phyloP scores from a whole-genome alignment of 768 basidiomycete genomes.

The Lentinula edodes region DNA sequence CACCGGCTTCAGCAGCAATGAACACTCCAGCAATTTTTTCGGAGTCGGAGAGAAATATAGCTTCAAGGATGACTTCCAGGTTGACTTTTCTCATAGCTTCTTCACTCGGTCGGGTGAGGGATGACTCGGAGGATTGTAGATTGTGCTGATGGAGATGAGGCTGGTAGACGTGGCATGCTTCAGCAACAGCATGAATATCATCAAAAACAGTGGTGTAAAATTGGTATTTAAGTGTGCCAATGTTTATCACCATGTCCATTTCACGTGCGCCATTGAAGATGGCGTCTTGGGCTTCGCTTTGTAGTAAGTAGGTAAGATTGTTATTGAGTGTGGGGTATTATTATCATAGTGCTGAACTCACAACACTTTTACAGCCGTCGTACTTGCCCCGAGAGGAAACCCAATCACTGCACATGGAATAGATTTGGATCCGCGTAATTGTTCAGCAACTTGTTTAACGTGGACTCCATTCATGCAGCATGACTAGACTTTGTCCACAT shows the following conservation, averaged over 20 bases:
- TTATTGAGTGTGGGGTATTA: too few species aligned
- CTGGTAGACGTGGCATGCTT: slow-evolving; percentile 16
- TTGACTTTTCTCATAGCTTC: too few species aligned
- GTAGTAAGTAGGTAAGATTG: not conserved
- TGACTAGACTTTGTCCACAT: slow-evolving; percentile 24
- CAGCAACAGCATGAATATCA: slow-evolving; percentile 35
- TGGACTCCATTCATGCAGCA: slow-evolving; percentile 47
- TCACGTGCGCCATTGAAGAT: slow-evolving; percentile 42
- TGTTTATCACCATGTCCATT: slow-evolving; percentile 47
- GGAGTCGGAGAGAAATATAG: slow-evolving; percentile 36
- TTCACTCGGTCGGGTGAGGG: too few species aligned
- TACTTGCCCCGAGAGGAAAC: slow-evolving; percentile 45
- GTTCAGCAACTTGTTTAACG: slow-evolving; percentile 34
- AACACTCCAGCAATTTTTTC: slow-evolving; percentile 43
- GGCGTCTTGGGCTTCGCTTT: slow-evolving; percentile 41
- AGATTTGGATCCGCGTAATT: slow-evolving; percentile 28
- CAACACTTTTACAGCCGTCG: slow-evolving; percentile 39
- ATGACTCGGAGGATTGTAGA: too few species aligned
- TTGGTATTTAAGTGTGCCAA: slow-evolving; percentile 37
- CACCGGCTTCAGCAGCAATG: slow-evolving; percentile 44
- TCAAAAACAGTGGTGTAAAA: slow-evolving; percentile 29
- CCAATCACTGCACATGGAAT: slow-evolving; percentile 45
- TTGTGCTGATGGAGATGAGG: too few species aligned
- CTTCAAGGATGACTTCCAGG: slow-evolving; percentile 50
- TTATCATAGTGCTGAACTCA: slow-evolving; percentile 16